Conservation (phyloP, 2,329 filamentous ascomycete genomes). For the Exophiala sideris region DNA sequence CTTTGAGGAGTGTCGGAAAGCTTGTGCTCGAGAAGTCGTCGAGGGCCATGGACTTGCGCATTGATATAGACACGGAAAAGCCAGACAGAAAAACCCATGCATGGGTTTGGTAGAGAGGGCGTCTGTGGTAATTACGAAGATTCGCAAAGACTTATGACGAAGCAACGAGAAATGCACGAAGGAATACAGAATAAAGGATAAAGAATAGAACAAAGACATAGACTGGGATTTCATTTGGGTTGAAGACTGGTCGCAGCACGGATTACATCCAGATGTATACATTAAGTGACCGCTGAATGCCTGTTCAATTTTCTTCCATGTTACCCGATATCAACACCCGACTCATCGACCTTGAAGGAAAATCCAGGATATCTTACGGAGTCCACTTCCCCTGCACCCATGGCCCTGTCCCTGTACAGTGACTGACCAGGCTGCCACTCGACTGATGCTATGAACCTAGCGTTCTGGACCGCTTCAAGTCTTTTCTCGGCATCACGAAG, state of each 20-base stretch:
- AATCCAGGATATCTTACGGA: conserved; percentile 1
- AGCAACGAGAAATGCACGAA: conserved; percentile 1
- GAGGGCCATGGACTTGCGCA: conserved; percentile 14
- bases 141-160: background rate
- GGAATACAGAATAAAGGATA: background rate
- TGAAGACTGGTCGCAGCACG: too few relatives aligned
- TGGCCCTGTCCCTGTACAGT: background rate
- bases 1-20: conserved; percentile 68
- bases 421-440: background rate
- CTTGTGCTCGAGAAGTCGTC: conserved; percentile 25
- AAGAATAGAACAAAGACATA: background rate
- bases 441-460: conserved; percentile 9
- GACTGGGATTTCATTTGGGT: too few relatives aligned
- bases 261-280: too few relatives aligned
- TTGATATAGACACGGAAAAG: background rate
- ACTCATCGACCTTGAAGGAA: conserved; percentile 7
- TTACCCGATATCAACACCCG: conserved; percentile 15
- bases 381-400: background rate
- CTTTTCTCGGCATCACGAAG: conserved; percentile 36
- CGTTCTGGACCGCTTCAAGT: conserved; percentile 32
- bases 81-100: background rate
- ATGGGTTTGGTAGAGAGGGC: background rate
- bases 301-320: background rate
- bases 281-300: too few relatives aligned
- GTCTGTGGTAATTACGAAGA: background rate